Conservation (phyloP, 2,329 filamentous ascomycete species). For the Fusarium sp. region DNA sequence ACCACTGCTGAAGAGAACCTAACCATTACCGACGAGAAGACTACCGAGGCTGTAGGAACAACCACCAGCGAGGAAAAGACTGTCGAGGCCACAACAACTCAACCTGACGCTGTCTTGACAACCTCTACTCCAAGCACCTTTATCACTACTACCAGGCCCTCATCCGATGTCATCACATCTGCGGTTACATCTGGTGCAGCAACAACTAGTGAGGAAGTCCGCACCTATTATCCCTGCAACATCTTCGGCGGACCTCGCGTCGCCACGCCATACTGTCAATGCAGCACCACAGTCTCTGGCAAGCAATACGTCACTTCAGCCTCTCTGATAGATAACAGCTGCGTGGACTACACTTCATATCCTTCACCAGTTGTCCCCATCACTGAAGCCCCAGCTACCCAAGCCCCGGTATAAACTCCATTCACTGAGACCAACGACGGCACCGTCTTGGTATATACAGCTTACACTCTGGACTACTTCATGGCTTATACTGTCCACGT, state of each 20-base stretch:
- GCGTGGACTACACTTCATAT: not conserved
- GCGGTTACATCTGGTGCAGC: not conserved
- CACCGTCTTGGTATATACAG: conserved; percentile 2
- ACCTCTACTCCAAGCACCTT: not conserved
- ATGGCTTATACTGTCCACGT: not conserved
- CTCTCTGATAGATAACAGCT: not conserved
- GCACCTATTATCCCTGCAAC: conserved; percentile 1
- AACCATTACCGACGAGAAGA: not conserved
- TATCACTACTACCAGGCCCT: not conserved
- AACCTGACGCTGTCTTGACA: not conserved
- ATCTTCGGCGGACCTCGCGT: conserved; percentile 2
- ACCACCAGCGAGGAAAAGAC: not conserved
- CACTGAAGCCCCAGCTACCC: not conserved
- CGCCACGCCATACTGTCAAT: conserved; percentile 6
- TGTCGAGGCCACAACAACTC: not conserved
- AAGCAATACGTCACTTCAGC: not conserved
- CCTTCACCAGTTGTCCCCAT: not conserved
- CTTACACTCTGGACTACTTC: not conserved
- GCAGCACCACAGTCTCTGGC: not conserved
- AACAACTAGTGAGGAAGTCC: not conserved
- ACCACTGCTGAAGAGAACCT: not conserved
- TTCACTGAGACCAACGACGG: conserved; percentile 5
- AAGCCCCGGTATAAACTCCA: not conserved
- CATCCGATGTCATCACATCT: not conserved
- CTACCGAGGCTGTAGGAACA: not conserved